Evolutionary conservation across 306 rosid genomes (phyloP), one percentile per base, ranked within the genome.

Genomic region (Coriaria nepalensis): DNA sequence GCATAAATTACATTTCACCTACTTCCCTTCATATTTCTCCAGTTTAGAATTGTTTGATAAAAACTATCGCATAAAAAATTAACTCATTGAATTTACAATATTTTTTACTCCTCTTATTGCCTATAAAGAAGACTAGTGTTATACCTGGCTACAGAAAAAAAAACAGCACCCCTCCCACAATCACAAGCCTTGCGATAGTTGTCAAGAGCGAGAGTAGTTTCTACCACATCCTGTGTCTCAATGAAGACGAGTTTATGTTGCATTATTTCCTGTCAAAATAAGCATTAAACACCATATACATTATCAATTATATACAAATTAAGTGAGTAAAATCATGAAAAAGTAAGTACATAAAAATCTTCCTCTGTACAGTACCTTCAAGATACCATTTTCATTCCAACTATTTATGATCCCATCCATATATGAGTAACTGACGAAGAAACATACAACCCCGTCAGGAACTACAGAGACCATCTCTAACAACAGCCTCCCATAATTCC

Each of bases 151-250:
- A 88, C 97, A 41, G 97, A 88, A 56, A 88, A 77, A 67, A 88
- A 88, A 38, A 88, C 83, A 62, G 97, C 95, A 60, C 93, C 97
- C 72, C 97, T 78, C 70, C 97, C 95, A 67, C 95, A 88, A 66
- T 88, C 97, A 59, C 97, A 84, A 57, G 97, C 97, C 66, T 79
- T 88, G 46, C 82, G 93, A 62, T 84, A 88, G 71, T 88, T 88
- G 64, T 88, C 93, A 46, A 84, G 95, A 60, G 97, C 97, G 77
- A 88, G 64, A 0, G 97, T 88, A 35, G 97, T 88, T 71, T 88
- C 97, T 41, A 88, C 93, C 43, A 88, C 95, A 61, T 88, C 97
- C 59, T 81, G 97, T 44, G 95, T 84, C 70, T 88, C 97, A 42
- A 88, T 88, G 60, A 84, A 79, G 37, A 88, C 90, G 47, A 88